Conservation (phyloP, 2,329 filamentous ascomycete species). For the Penicillium sp. region DNA sequence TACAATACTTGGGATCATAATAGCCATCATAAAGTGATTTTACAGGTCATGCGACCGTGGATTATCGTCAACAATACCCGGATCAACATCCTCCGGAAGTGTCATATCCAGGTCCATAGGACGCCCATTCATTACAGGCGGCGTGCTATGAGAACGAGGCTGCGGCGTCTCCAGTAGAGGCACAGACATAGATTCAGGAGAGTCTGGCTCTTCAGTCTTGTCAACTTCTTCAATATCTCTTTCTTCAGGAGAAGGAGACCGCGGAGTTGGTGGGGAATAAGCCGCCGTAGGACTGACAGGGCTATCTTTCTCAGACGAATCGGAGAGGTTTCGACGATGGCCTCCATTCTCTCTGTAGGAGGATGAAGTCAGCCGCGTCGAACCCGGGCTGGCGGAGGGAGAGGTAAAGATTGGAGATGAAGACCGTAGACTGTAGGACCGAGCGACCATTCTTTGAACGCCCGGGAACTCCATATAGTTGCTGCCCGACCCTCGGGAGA, state of each 20-base stretch:
- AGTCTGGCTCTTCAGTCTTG: slow-evolving; percentile 15
- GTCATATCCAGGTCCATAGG: slow-evolving; percentile 8
- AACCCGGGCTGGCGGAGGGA: slow-evolving; percentile 37
- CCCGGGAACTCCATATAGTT: slow-evolving; percentile 46
- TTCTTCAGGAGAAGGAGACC: slow-evolving; percentile 28
- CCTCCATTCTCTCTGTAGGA: slow-evolving; percentile 26
- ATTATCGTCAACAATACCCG: neutral
- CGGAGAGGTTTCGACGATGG: slow-evolving; percentile 34
- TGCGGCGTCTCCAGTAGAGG: slow-evolving; percentile 24
- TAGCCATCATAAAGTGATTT: neutral
- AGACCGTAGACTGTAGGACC: slow-evolving; percentile 44
- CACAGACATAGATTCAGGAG: slow-evolving; percentile 21
- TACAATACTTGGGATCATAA: neutral
- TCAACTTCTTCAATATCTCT: slow-evolving; percentile 15
- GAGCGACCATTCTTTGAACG: slow-evolving; percentile 47
- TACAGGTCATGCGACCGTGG: slow-evolving; percentile 6
- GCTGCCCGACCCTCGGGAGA: slow-evolving; percentile 50
- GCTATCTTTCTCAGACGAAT: slow-evolving; percentile 33
- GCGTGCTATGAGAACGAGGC: slow-evolving; percentile 33
- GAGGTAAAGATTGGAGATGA: slow-evolving; percentile 37
- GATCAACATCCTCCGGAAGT: neutral
- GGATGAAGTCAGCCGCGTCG: slow-evolving; percentile 33
- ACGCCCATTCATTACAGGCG: slow-evolving; percentile 27
- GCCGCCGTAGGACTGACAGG: slow-evolving; percentile 32
- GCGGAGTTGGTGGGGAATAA: slow-evolving; percentile 42